phyloP scores from a whole-genome alignment of 2,329 filamentous ascomycete genomes.

The Diaporthe caulivora region DNA sequence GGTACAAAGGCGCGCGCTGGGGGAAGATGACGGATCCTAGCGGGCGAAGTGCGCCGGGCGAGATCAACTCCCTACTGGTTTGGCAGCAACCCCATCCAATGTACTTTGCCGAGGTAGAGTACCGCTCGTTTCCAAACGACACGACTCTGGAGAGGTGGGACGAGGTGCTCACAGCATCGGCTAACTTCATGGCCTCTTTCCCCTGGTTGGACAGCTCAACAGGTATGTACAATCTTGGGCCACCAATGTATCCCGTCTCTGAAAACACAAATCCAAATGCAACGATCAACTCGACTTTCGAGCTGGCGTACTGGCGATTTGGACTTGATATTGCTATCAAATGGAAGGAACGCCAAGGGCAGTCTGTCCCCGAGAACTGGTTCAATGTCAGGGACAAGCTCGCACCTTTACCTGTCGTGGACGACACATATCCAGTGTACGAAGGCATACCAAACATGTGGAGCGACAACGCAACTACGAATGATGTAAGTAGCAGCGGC shows the following conservation, averaged over 20 bases:
- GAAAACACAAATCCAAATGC: constrained; percentile 70
- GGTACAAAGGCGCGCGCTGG: constrained; percentile 59
- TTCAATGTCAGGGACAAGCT: constrained; percentile 62
- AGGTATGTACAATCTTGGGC: constrained; percentile 62
- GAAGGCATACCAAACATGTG: constrained; percentile 61
- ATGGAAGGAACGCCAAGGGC: constrained; percentile 64
- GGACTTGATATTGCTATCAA: constrained; percentile 65
- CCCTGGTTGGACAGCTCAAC: constrained; percentile 67
- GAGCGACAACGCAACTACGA: constrained; percentile 52
- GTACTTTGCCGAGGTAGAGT: constrained; percentile 70
- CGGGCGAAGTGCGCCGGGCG: constrained; percentile 67
- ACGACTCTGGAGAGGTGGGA: constrained; percentile 66
- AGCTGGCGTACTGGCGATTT: constrained; percentile 72
- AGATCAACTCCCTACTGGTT: constrained; percentile 71
- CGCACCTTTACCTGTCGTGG: constrained; percentile 62
- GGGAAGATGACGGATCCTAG: constrained; percentile 70
- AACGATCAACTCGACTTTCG: constrained; percentile 70
- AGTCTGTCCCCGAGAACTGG: constrained; percentile 60
- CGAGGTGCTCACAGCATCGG: constrained; percentile 60
- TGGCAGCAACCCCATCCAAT: constrained; percentile 74
- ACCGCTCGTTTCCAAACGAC: constrained; percentile 56
- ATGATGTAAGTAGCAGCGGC: constrained; percentile 45
- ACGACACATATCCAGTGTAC: constrained; percentile 66
- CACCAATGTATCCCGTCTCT: constrained; percentile 59
- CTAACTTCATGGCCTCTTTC: constrained; percentile 71